Base-by-base conservation (phyloP, 1,284 basidiomycete genomes). In the Amylostereum chailletii region DNA sequence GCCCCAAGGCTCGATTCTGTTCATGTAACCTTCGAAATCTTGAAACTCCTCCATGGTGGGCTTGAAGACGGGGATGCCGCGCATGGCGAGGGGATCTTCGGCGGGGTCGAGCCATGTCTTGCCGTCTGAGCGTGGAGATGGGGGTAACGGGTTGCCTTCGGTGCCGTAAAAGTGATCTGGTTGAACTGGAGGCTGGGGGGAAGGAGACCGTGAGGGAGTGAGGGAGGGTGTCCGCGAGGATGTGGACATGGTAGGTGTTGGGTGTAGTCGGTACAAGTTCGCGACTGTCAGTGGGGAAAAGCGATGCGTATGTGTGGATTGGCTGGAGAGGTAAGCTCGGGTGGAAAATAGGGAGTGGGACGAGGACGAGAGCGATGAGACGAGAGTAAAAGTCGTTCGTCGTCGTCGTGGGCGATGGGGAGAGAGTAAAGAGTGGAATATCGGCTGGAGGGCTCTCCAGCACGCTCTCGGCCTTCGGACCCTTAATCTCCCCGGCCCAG, bases 41-140 rank as follows among this genome's bases (percentile, higher is more conserved):
- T 74, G 61, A 58, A 94, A 95, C 58, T 94, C 89, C 47, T 86
- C 83, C 78, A 93, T 83, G 1, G 86, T 83, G 4, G 94, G 94
- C 61, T 83, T 87, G 76, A 97, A 97, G 10, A 97, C 90, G 10
- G 94, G 94, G 44, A 96, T 94, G 39, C 94, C 94, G 48, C 89
- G 81, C 58, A 82, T 75, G 0, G 90, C 90, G n/a, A 82, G 64
- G 8, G 83, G 87, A 70, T 94, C 92, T 61, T 93, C 89, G 42
- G 79, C 76, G 10, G 91, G 92, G 63, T 78, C 79, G 45, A 88
- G 71, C 76, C 81, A 86, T 40, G 72, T 69, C 54, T 75, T 74
- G 41, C 77, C 79, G 53, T 77, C 73, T 2, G 79, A 79, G 55
- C 71, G 62, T 7, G 81, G 79, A 4, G 81, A 82, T 3, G 73